phyloP scores from a whole-genome alignment of 345 rosid genomes.

The Alliaria petiolata region DNA sequence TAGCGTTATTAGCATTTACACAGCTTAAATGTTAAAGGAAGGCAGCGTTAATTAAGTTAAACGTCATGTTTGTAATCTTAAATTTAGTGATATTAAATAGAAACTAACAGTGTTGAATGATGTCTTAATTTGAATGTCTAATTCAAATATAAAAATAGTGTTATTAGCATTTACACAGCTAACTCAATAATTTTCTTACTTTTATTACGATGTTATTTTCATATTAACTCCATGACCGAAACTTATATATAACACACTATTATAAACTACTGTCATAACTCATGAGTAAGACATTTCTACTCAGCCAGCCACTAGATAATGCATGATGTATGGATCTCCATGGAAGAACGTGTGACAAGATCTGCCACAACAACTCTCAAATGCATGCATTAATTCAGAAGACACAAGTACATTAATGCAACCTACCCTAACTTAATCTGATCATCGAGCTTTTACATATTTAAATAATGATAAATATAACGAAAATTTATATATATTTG shows the following conservation, averaged over 20 bases:
- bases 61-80: too few relatives aligned
- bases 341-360: constrained; percentile 27
- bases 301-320: constrained; percentile 13
- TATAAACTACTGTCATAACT: neutral
- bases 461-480: neutral
- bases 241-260: neutral
- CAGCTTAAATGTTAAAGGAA: too few relatives aligned
- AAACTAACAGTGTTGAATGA: too few relatives aligned
- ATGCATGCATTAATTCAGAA: constrained; percentile 18
- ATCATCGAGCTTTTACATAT: neutral
- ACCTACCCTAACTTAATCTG: constrained; percentile 17
- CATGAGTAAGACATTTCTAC: constrained; percentile 10
- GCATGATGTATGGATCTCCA: constrained; percentile 25
- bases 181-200: neutral
- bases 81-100: too few relatives aligned
- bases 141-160: too few relatives aligned
- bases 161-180: neutral
- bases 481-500: too few relatives aligned
- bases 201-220: neutral
- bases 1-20: too few relatives aligned
- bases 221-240: neutral
- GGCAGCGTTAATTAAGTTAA: too few relatives aligned
- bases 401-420: constrained; percentile 19
- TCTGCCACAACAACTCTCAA: constrained; percentile 23
- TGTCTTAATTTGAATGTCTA: too few relatives aligned